Conservation (phyloP, 306 rosid genomes). For the Acacia confusa region DNA sequence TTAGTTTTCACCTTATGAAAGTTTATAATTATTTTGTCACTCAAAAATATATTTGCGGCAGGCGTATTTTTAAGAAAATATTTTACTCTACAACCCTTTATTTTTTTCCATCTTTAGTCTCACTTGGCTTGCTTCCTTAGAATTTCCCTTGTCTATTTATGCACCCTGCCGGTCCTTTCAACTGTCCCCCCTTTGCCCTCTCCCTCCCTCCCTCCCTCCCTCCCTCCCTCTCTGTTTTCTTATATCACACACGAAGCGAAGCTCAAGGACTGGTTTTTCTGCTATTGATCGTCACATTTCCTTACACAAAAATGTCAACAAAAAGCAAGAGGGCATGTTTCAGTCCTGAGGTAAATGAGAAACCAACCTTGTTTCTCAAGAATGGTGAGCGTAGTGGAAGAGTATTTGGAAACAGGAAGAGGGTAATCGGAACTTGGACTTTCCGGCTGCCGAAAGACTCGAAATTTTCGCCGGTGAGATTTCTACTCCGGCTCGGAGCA, state of each 20-base stretch:
- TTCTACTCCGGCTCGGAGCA: constrained; percentile 60
- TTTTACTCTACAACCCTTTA: no score
- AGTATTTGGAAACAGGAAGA: constrained; percentile 46
- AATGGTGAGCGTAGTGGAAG: constrained; percentile 30
- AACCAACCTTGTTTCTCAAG: constrained; percentile 54
- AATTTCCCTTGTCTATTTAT: constrained; percentile 32
- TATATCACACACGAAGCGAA: constrained; percentile 4
- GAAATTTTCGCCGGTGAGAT: constrained; percentile 49
- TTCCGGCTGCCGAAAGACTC: constrained; percentile 50
- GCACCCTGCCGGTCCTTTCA: constrained; percentile 28
- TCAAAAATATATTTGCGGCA: no score
- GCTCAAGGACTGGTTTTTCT: constrained; percentile 18
- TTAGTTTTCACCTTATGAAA: no score
- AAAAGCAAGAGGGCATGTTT: constrained; percentile 62
- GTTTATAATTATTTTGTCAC: no score
- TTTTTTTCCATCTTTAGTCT: not conserved
- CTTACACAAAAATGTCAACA: constrained; percentile 53
- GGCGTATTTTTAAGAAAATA: no score
- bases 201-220: not conserved
- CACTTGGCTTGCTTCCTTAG: not conserved
- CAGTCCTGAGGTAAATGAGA: constrained; percentile 74
- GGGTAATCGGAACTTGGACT: constrained; percentile 48
- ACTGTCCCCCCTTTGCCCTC: constrained; percentile 32
- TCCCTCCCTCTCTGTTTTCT: not conserved
- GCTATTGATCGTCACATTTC: not conserved